These are phyloP conservation scores for Durio zibethinus DNA, from an alignment of 345 rosid species.

Conservation along the genomic window DNA sequence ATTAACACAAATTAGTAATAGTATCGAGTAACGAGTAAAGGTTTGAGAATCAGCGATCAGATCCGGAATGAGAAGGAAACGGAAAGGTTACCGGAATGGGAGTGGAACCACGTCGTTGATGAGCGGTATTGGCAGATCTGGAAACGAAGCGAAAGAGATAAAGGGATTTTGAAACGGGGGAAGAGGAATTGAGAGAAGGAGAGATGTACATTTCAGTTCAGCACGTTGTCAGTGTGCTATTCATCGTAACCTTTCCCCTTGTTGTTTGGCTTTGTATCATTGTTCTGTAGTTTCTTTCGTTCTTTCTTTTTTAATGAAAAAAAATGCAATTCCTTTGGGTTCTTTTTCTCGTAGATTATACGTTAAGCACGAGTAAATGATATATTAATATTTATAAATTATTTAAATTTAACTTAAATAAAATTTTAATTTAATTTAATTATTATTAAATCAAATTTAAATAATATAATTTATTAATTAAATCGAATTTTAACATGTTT, in stretches of 20 bases:
- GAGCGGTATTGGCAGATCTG: constrained; percentile 8
- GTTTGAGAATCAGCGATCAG: not conserved
- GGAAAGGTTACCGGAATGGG: not conserved
- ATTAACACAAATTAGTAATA: not conserved
- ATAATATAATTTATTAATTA: too few species aligned
- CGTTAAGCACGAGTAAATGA: too few species aligned
- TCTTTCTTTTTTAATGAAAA: not conserved
- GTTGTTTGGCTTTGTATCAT: not conserved
- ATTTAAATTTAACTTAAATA: too few species aligned
- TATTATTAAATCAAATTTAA: too few species aligned
- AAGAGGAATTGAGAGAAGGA: not conserved
- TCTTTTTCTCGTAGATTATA: too few species aligned
- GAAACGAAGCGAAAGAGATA: not conserved
- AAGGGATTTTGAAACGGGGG: not conserved
- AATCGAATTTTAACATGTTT: too few species aligned
- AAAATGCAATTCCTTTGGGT: too few species aligned
- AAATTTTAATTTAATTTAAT: too few species aligned
- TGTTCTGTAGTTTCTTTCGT: not conserved
- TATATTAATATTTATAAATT: too few species aligned
- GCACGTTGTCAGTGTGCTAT: not conserved
- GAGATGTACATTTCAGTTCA: not conserved
- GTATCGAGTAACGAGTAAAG: not conserved
- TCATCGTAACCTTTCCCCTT: not conserved
- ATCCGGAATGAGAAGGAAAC: constrained; percentile 3
- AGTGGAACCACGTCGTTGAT: not conserved